phyloP scores from a whole-genome alignment of 441 rosid species.

The Aquilaria agallochum region DNA sequence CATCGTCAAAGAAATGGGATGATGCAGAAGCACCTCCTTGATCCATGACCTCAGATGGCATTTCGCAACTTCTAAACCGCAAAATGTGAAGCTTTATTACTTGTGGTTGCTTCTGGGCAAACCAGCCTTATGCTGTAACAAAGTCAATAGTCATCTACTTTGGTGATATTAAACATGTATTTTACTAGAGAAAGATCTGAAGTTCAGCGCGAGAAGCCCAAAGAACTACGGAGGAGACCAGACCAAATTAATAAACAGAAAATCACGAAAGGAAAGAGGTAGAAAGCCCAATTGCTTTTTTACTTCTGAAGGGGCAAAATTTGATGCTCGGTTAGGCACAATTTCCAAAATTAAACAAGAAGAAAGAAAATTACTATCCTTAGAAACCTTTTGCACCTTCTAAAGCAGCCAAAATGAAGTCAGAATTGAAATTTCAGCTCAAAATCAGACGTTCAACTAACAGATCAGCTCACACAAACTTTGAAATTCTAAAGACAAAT shows the following conservation, averaged over 20 bases:
- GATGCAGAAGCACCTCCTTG: conserved; percentile 54
- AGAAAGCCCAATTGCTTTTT: background rate
- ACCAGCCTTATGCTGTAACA: conserved; percentile 25
- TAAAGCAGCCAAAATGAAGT: background rate
- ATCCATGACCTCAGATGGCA: conserved; percentile 71
- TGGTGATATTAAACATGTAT: conserved; percentile 4
- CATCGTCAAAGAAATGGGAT: conserved; percentile 44
- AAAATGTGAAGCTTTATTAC: conserved; percentile 15
- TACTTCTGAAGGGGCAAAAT: no score
- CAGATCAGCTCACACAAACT: conserved; percentile 16
- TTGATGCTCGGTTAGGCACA: conserved; percentile 8
- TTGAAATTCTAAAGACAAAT: conserved; percentile 4
- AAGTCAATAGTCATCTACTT: conserved; percentile 15
- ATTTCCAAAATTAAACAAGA: conserved; percentile 13
- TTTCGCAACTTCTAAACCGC: conserved; percentile 22
- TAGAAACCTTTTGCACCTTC: background rate
- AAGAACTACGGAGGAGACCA: no score
- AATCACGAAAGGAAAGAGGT: conserved; percentile 6
- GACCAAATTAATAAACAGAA: background rate
- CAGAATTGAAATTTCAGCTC: conserved; percentile 1
- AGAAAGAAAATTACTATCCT: no score
- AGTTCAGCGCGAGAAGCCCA: background rate
- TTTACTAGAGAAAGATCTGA: background rate
- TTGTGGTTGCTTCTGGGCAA: conserved; percentile 1
- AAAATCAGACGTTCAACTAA: conserved; percentile 10